A percentile compares a stretch with the other conserved stretches of the same genome.
These are phyloP conservation scores for Diutina scorzettiae DNA, from an alignment of 1,139 yeast genomes.

Conservation along the genomic window DNA sequence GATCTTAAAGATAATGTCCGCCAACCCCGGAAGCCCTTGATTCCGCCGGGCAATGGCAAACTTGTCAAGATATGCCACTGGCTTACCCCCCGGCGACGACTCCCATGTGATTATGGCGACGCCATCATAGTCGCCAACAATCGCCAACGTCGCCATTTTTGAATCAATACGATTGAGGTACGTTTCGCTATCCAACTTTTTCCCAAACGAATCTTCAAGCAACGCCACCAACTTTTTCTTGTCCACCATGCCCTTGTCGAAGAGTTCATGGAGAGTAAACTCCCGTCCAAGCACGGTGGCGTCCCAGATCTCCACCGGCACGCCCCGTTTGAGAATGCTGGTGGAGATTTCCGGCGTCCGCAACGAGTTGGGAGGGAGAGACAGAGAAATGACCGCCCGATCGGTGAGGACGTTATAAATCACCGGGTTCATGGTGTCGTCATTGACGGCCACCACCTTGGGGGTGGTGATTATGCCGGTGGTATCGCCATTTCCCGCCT, in stretches of 20 bases:
- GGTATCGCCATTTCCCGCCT: constrained; percentile 23
- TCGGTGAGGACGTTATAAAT: constrained; percentile 85
- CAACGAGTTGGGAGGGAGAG: constrained; percentile 65
- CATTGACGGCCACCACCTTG: constrained; percentile 28
- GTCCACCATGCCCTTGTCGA: constrained; percentile 40
- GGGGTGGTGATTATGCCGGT: constrained; percentile 36
- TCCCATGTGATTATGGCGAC: constrained; percentile 89
- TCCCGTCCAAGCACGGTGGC: constrained; percentile 19
- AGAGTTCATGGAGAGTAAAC: constrained; percentile 32
- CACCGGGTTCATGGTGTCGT: constrained; percentile 58
- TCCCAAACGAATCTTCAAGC: constrained; percentile 73
- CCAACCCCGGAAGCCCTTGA: constrained; percentile 89
- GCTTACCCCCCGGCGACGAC: constrained; percentile 12
- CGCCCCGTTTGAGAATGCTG: constrained; percentile 70
- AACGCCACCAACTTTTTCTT: constrained; percentile 42
- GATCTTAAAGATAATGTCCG: constrained; percentile 82
- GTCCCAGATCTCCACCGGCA: constrained; percentile 44
- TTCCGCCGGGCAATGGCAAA: constrained; percentile 76
- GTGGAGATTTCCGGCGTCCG: constrained; percentile 62
- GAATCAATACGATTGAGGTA: constrained; percentile 57
- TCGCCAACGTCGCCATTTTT: constrained; percentile 59
- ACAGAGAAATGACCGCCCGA: constrained; percentile 84
- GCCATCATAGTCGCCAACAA: constrained; percentile 93
- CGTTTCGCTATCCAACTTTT: constrained; percentile 46
- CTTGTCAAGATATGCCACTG: constrained; percentile 72